Evolutionary conservation across 495 filamentous ascomycete species (phyloP), one percentile per base, ranked within the genome.

Genomic region (Hyphodiscus hymeniophilus): DNA sequence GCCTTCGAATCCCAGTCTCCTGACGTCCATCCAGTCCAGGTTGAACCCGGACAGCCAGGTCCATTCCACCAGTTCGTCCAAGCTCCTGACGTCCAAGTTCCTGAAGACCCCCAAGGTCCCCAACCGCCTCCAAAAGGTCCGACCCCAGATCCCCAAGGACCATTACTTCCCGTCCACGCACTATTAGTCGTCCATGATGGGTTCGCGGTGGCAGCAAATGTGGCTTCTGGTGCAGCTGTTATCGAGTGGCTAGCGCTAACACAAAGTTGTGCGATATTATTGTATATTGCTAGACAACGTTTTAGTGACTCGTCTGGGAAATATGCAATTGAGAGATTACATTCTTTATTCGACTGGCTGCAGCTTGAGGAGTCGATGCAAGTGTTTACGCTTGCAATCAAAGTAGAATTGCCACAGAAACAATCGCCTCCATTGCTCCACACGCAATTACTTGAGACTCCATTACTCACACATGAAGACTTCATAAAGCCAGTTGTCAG

Each of bases 111-210:
- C 38, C 38, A 41, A 3, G 38, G 38, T 3, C 38, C 38, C 38
- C 38, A 41, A 23, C 20, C 20, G 20, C 38, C 38, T 41, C 38
- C 38, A 20, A 41, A 41, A 13, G 38, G 38, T 20, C 38, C 38
- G 10, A 12, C 7, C 16, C 38, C 38, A 5, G 26, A 4, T 5
- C 26, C 26, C 5, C 4, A 28, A 7, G 38, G 38, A 5, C 38
- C 38, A 15, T 20, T 17, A 20, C 20, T 22, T 5, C 38, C 38
- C 13, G 38, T 7, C 38, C 38, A 41, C 3, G 38, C 11, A 20
- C 38, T 20, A 20, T 18, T 22, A 12, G 38, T 41, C n/a, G 38
- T 15, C 38, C 38, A 41, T 6, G 38, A 20, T 3, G n/a, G n/a
- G 20, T 12, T 41, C 6, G n/a, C 38, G 11, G 16, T 41, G 6